These are phyloP conservation scores for Aspergillus fructus DNA, from an alignment of 2,329 filamentous ascomycete species.

Conservation along the genomic window DNA sequence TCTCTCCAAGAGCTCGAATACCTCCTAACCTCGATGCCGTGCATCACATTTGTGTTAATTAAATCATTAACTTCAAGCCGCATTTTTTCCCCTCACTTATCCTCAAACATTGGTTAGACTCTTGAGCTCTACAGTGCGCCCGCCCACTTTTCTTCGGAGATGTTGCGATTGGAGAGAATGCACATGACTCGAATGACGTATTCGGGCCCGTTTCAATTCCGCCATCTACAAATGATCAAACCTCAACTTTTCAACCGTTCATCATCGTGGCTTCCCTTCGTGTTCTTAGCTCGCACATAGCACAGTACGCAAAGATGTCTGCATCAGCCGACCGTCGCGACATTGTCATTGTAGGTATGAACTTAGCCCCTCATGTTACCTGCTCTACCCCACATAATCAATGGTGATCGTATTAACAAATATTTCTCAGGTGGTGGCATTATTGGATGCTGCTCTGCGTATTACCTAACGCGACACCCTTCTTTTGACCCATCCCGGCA, in stretches of 20 bases:
- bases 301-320: constrained; percentile 30
- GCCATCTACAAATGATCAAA: not conserved
- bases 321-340: constrained; percentile 31
- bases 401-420: constrained; percentile 13
- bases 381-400: constrained; percentile 24
- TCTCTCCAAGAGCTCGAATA: not conserved
- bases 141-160: not conserved
- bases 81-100: not conserved
- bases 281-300: constrained; percentile 15
- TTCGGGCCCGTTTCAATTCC: constrained; percentile 6
- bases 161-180: constrained; percentile 4
- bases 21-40: not conserved
- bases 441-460: constrained; percentile 87
- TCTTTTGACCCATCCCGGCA: constrained; percentile 73
- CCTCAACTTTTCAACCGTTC: not conserved
- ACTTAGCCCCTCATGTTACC: constrained; percentile 1
- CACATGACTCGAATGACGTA: constrained; percentile 38
- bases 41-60: not conserved
- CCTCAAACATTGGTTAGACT: not conserved
- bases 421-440: constrained; percentile 73
- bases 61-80: not conserved
- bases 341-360: constrained; percentile 43
- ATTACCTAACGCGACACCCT: constrained; percentile 84
- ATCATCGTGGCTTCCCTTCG: constrained; percentile 26
- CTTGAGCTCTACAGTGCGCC: not conserved